These are phyloP conservation scores for Spathaspora boniae DNA, from an alignment of 805 yeast species.

Conservation along the genomic window DNA sequence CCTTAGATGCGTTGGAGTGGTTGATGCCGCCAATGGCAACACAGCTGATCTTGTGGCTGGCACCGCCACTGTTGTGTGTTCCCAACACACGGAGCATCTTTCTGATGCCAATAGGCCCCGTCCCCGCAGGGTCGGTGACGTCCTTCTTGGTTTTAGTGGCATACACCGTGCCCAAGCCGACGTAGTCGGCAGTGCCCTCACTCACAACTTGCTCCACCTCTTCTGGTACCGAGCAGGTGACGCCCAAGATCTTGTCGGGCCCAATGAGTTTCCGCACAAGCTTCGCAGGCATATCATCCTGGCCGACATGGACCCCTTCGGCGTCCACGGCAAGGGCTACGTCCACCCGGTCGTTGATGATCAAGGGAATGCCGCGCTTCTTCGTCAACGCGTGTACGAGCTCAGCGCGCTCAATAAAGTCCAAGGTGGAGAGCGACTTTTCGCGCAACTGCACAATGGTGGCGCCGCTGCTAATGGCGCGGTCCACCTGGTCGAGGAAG, in stretches of 20 bases:
- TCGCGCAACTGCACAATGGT: conserved; percentile 84
- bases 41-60: conserved; percentile 42
- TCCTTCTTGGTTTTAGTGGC: conserved; percentile 69
- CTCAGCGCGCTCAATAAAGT: conserved; percentile 60
- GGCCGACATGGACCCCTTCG: conserved; percentile 92
- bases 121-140: conserved; percentile 44
- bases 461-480: conserved; percentile 66
- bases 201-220: conserved; percentile 53
- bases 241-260: conserved; percentile 71
- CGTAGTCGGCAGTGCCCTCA: conserved; percentile 62
- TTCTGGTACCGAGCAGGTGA: conserved; percentile 58
- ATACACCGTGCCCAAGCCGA: conserved; percentile 81
- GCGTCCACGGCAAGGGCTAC: conserved; percentile 88
- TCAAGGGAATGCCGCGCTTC: conserved; percentile 61
- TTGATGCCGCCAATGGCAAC: conserved; percentile 84
- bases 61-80: conserved; percentile 17
- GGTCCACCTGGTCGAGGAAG: conserved; percentile 58
- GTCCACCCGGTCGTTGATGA: conserved; percentile 84
- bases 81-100: conserved; percentile 46
- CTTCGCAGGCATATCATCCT: conserved; percentile 72
- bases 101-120: conserved; percentile 66
- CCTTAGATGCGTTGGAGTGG: conserved; percentile 55
- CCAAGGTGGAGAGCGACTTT: conserved; percentile 64
- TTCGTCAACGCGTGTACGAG: conserved; percentile 61
- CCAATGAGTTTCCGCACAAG: conserved; percentile 66